Evolutionary conservation across 2,329 filamentous ascomycete species (phyloP), one percentile per base, ranked within the genome.

Genomic region (Verticillium klebahnii): DNA sequence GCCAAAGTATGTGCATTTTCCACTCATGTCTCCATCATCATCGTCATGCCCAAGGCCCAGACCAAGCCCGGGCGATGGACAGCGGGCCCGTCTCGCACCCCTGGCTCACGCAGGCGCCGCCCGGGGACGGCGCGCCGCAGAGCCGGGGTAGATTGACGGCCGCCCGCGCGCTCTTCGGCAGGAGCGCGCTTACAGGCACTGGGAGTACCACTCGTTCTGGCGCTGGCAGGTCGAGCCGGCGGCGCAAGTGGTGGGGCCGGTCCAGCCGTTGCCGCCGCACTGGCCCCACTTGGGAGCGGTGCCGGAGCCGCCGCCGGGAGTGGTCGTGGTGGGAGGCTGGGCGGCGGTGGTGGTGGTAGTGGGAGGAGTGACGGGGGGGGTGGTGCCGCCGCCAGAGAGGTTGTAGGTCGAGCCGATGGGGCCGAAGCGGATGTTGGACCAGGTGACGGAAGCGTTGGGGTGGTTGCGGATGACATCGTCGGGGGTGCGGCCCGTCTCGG

Each of bases 381-480:
- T 29, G 19, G 56, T 29, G 19, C 9, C 23, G 34, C 11, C 56
- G 34, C 34, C 56, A 23, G 19, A 29, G 58, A 19, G 19, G 14
- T 55, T 32, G 45, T 65, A 59, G 60, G 80, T 83, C 15, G 77
- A 78, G 64, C 77, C 77, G 62, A 82, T 74, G 50, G 78, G 75
- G 12, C 80, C 80, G 64, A 78, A 74, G 71, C 75, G 79, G 71
- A 83, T 80, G 73, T 82, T 82, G 57, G 79, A 81, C 72, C 75
- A 83, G 45, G 71, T 69, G 50, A 82, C 80, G 61, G 72, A 72
- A 56, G 80, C 70, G 66, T 72, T 70, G 11, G 78, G 71, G 37
- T 70, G 63, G 59, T 74, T 67, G 9, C 68, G 39, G 70, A 82
- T 77, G 58, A 85, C 74, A 9, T 77, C 75, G 11, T 66, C 59